Base-by-base conservation (phyloP, 2,329 filamentous ascomycete genomes). In the Zymoseptoria crescenta region DNA sequence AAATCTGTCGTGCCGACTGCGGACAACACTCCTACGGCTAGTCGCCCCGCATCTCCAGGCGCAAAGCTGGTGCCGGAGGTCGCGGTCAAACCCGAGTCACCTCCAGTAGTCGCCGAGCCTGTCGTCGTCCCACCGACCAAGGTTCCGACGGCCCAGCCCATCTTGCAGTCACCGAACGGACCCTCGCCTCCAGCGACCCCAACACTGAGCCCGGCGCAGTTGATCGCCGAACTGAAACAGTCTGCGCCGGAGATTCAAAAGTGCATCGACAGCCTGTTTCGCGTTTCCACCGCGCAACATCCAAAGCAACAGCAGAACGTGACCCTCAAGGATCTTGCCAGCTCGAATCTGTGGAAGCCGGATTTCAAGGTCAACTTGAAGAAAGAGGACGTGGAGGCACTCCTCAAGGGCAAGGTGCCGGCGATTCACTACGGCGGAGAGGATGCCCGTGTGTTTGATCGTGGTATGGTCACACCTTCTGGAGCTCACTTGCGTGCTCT, bases 401-500 rank as follows among this genome's bases (percentile, higher is more conserved):
- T 71, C n/a, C 65, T 85, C 48, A 77, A 84, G 1, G 85, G 87
- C 62, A 85, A 84, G 57, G 80, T 72, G 8, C 64, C 69, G 61
- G 82, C 70, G 3, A 68, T 79, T 10, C 73, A 73, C 27, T 73
- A 77, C 20, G 73, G 72, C 29, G 73, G 74, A n/a, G 69, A 75
- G n/a, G 73, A 77, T 24, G 51, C 50, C 5, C 74, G 72, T n/a
- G 65, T 73, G 28, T 77, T 76, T 60, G 75, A 75, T 1, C 81
- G 87, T 27, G 84, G 88, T 63, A 80, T 92, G 65, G 83, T 92
- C 56, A 91, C 88, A 0, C 87, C 88, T 0, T 85, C 87, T 62
- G 88, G 89, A 9, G 86, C 89, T 62, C 89, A 87, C 69, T 79
- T 93, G n/a, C 85, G 87, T 64, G 87, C 88, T 59, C 74, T 94